Base-by-base conservation (phyloP, 2,329 filamentous ascomycete species). In the Stemphylium lycopersici region DNA sequence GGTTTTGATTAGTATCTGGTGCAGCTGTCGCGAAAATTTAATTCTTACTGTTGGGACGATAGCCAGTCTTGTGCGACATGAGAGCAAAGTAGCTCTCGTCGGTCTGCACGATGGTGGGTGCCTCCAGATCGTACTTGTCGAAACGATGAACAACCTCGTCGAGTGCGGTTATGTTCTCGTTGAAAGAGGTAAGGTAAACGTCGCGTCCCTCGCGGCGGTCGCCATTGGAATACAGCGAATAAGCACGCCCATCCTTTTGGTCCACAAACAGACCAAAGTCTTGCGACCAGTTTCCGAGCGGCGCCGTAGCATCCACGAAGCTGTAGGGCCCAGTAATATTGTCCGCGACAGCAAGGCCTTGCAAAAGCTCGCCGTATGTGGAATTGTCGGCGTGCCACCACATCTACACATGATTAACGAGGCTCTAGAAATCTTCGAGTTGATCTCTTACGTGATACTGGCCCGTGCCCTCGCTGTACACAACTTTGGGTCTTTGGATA, bases 61-160 rank as follows among this genome's bases (percentile, higher is more conserved):
- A 87, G 0, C 84, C 84, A 0, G 84, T 87, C 75, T 86, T 87
- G 58, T 86, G 84, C 59, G 82, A 84, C 83, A 86, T 86, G 32
- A 87, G 63, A 0, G 83, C 82, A 61, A 81, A 86, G 61, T 87
- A 87, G 59, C 82, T 84, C 54, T 78, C 77, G 31, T 86, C 83
- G 0, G 84, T 86, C 65, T 86, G 84, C 5, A 86, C 75, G 46
- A 86, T 86, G 0, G 82, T 84, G 0, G 84, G 84, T 0, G 83
- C 84, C 61, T 87, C 84, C 1, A 86, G 77, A 58, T 86, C 84
- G 56, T 78, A 86, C 59, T 87, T 86, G 65, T 83, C 76, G 48
- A 83, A 87, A 2, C 83, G 80, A 64, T 84, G 76, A 0, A 84
- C 74, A 1, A 84, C 80, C 20, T 81, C 66, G 1, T 83, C 80